These are phyloP conservation scores for Crithidia brevicula DNA, from an alignment of 208 protist species.

Conservation along the genomic window DNA sequence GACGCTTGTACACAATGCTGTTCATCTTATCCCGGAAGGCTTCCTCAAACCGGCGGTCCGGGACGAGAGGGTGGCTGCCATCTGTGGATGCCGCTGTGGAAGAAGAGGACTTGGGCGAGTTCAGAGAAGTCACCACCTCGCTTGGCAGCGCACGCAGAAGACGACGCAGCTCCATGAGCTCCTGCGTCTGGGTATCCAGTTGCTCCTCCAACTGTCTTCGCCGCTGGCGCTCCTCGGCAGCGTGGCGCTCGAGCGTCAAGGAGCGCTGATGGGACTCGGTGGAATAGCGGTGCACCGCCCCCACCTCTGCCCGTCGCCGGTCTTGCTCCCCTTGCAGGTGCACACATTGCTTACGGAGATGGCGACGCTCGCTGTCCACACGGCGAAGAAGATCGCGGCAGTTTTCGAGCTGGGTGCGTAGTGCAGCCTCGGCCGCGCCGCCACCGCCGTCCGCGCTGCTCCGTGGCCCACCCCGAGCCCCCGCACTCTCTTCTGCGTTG, in stretches of 20 bases:
- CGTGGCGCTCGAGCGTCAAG: constrained; percentile 25
- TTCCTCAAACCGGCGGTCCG: constrained; percentile 76
- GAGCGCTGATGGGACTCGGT: constrained; percentile 35
- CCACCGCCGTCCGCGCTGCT: neutral
- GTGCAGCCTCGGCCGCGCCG: constrained; percentile 1
- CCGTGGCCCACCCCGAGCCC: neutral
- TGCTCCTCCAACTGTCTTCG: constrained; percentile 27
- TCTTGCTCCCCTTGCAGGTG: constrained; percentile 39
- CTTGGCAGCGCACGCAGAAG: constrained; percentile 47
- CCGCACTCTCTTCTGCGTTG: neutral
- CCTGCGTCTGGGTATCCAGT: constrained; percentile 33
- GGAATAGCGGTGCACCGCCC: constrained; percentile 31
- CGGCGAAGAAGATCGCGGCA: constrained; percentile 51
- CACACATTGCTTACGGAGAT: constrained; percentile 25
- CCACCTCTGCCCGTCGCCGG: constrained; percentile 13
- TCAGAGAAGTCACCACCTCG: constrained; percentile 22
- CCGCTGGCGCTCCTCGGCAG: constrained; percentile 21
- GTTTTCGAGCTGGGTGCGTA: constrained; percentile 41
- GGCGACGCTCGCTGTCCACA: constrained; percentile 65
- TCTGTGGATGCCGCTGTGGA: neutral
- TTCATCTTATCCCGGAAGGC: constrained; percentile 82
- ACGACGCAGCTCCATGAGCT: constrained; percentile 58
- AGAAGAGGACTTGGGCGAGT: neutral
- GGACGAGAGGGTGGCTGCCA: constrained; percentile 36
- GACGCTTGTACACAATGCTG: constrained; percentile 48